Conservation (phyloP, 2,329 filamentous ascomycete genomes). For the Trichophyton simii region DNA sequence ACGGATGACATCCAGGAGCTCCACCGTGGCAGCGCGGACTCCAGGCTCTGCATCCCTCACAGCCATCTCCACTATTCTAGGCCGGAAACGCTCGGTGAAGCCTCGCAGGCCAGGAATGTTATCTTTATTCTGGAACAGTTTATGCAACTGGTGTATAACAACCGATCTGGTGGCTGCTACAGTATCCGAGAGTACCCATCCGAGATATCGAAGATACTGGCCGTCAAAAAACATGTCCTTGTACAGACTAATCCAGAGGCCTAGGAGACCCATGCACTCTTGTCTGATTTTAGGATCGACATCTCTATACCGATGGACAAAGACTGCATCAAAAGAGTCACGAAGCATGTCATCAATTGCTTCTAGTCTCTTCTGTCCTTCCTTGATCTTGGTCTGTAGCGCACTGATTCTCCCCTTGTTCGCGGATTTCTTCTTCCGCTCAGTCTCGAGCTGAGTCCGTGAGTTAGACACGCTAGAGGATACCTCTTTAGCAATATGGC, state of each 20-base stretch:
- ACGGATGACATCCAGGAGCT: slow-evolving; percentile 69
- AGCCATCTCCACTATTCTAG: slow-evolving; percentile 83
- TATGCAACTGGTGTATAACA: slow-evolving; percentile 68
- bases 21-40: slow-evolving; percentile 68
- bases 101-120: slow-evolving; percentile 66
- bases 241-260: slow-evolving; percentile 74
- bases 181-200: slow-evolving; percentile 86
- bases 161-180: slow-evolving; percentile 64
- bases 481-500: slow-evolving; percentile 57
- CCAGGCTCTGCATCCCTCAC: slow-evolving; percentile 68
- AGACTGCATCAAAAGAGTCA: slow-evolving; percentile 84
- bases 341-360: slow-evolving; percentile 59
- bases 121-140: slow-evolving; percentile 66
- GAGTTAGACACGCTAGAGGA: slow-evolving; percentile 61
- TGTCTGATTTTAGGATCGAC: slow-evolving; percentile 78
- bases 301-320: slow-evolving; percentile 90
- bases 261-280: slow-evolving; percentile 77
- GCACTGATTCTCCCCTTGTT: slow-evolving; percentile 68
- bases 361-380: slow-evolving; percentile 57
- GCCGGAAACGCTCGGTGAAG: slow-evolving; percentile 84
- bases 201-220: slow-evolving; percentile 79
- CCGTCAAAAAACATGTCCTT: slow-evolving; percentile 85
- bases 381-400: slow-evolving; percentile 58
- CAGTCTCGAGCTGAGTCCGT: slow-evolving; percentile 65
- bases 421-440: slow-evolving; percentile 56